phyloP scores from a whole-genome alignment of 495 filamentous ascomycete genomes.

The Podospora comata region DNA sequence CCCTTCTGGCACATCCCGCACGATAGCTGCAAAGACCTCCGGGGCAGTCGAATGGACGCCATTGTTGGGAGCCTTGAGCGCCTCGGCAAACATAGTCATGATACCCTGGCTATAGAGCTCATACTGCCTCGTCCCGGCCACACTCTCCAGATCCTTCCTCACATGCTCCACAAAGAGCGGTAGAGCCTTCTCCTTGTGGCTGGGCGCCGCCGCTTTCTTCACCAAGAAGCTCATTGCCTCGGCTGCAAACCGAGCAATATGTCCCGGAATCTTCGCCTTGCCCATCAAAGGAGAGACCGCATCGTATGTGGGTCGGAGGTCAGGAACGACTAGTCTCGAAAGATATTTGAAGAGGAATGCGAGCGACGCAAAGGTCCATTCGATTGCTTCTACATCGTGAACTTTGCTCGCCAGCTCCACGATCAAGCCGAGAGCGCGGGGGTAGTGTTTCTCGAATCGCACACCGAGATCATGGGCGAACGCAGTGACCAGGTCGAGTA shows the following conservation, averaged over 20 bases:
- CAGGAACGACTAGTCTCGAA: slow-evolving; percentile 75
- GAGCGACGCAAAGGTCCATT: slow-evolving; percentile 94
- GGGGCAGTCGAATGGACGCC: slow-evolving; percentile 76
- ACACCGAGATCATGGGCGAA: slow-evolving; percentile 88
- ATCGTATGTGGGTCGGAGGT: slow-evolving; percentile 77
- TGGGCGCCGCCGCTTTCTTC: slow-evolving; percentile 74
- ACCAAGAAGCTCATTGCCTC: slow-evolving; percentile 93
- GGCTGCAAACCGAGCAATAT: slow-evolving; percentile 86
- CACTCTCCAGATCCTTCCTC: slow-evolving; percentile 60
- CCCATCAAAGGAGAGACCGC: slow-evolving; percentile 84
- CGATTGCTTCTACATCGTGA: slow-evolving; percentile 70
- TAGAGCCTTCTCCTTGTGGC: slow-evolving; percentile 70
- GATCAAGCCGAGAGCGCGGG: slow-evolving; percentile 64
- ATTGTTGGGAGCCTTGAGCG: slow-evolving; percentile 76
- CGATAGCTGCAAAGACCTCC: slow-evolving; percentile 63
- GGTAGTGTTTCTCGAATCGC: slow-evolving; percentile 87
- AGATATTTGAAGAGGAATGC: slow-evolving; percentile 98
- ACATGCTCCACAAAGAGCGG: slow-evolving; percentile 64
- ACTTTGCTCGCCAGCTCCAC: slow-evolving; percentile 47
- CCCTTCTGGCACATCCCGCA: slow-evolving; percentile 50
- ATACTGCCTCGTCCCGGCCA: slow-evolving; percentile 48
- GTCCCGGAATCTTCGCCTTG: slow-evolving; percentile 71
- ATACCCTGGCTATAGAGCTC: slow-evolving; percentile 75
- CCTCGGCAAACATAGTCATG: slow-evolving; percentile 85
- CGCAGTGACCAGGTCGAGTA: slow-evolving; percentile 77